Percentiles rank a stretch among this genome's conserved stretches.
Evolutionary conservation across 208 protist species (phyloP).

Genomic region (Spongospora subterranea): DNA sequence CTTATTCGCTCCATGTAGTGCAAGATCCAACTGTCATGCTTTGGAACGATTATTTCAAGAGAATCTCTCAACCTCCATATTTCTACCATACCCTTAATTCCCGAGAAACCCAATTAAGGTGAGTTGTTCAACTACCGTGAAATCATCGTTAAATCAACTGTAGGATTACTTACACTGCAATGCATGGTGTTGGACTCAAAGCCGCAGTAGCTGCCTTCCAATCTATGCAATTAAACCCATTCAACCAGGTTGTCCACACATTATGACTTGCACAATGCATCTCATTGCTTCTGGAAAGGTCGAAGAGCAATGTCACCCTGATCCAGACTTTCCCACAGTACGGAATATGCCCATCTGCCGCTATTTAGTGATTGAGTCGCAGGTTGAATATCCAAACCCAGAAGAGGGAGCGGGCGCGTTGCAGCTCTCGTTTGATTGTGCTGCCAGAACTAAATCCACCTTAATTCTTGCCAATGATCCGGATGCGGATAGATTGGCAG

Average conservation of each 20-base stretch:
- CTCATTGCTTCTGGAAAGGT: not conserved
- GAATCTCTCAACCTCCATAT: not conserved
- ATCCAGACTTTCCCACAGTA: conserved; percentile 57
- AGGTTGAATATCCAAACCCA: conserved; percentile 62
- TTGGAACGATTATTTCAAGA: not conserved
- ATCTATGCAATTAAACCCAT: not conserved
- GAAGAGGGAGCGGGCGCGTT: conserved; percentile 54
- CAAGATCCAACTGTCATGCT: conserved; percentile 19
- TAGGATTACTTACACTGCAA: conserved; percentile 37
- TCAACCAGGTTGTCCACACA: not conserved
- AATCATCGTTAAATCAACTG: not conserved
- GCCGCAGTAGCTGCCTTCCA: not conserved
- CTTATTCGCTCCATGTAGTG: not conserved
- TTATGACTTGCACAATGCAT: not conserved
- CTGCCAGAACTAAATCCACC: not conserved
- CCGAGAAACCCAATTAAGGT: conserved; percentile 17
- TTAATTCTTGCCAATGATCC: conserved; percentile 65
- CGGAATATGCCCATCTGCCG: not conserved
- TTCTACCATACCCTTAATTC: not conserved
- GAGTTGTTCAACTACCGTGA: not conserved
- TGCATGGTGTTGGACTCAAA: conserved; percentile 1
- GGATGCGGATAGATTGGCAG: conserved; percentile 61
- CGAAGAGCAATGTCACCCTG: conserved; percentile 36
- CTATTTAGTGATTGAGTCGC: not conserved
- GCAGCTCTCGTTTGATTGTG: not conserved